Evolutionary conservation across 805 yeast genomes (phyloP).

Genomic region (Yamadazyma phyllophila): DNA sequence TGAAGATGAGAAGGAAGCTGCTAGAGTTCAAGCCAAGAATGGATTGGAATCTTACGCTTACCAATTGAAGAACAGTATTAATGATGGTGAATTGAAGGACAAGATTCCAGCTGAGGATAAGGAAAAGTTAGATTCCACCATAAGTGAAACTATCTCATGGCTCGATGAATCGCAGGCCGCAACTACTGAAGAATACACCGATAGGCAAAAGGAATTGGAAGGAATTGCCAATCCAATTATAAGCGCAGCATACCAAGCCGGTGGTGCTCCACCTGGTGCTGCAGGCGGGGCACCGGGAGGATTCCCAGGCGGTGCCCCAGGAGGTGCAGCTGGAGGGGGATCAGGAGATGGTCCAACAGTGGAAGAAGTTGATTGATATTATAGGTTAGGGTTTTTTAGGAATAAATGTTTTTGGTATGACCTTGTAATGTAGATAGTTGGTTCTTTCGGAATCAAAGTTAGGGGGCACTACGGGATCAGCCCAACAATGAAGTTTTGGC

Average conservation of each 20-base stretch:
- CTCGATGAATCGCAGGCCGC: constrained; percentile 40
- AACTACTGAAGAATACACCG: constrained; percentile 39
- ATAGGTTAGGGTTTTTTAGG: constrained; percentile 1
- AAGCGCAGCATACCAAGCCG: constrained; percentile 31
- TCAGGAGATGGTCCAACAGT: constrained; percentile 22
- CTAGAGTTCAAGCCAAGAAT: constrained; percentile 86
- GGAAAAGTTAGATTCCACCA: constrained; percentile 53
- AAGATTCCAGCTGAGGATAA: constrained; percentile 40
- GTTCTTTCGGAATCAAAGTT: too few relatives aligned
- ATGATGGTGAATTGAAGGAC: constrained; percentile 44
- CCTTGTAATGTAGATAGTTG: too few relatives aligned
- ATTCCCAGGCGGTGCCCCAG: constrained; percentile 27
- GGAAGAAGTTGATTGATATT: constrained; percentile 15
- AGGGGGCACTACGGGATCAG: too few relatives aligned
- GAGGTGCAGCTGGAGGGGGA: constrained; percentile 22
- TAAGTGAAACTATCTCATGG: constrained; percentile 41
- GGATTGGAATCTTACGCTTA: constrained; percentile 85
- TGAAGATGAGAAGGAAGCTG: constrained; percentile 81
- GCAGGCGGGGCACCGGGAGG: constrained; percentile 36
- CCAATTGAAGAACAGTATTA: constrained; percentile 69
- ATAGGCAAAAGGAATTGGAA: constrained; percentile 41
- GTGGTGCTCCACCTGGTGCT: constrained; percentile 25
- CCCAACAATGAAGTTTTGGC: too few relatives aligned
- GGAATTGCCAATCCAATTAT: constrained; percentile 40
- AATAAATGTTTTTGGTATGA: constrained; percentile 1